Evolutionary conservation across 2,329 filamentous ascomycete genomes (phyloP).

Genomic region (Simplicillium sp.): DNA sequence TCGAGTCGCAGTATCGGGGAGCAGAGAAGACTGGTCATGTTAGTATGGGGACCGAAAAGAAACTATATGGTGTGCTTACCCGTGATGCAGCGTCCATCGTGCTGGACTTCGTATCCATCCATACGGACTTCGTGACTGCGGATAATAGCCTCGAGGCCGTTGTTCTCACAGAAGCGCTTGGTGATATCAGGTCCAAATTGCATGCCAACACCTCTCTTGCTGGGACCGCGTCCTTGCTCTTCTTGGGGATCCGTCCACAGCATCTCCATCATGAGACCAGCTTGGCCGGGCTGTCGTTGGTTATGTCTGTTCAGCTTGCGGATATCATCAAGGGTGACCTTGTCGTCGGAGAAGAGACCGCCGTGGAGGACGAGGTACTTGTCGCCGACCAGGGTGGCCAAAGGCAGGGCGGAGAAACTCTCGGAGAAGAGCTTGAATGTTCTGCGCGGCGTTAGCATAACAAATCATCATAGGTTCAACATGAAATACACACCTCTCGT

Average conservation of each 20-base stretch:
- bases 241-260: slow-evolving; percentile 96
- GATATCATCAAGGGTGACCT: slow-evolving; percentile 84
- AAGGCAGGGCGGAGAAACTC: slow-evolving; percentile 86
- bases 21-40: slow-evolving; percentile 73
- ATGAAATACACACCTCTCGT: slow-evolving; percentile 53
- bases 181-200: slow-evolving; percentile 97
- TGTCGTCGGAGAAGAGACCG: slow-evolving; percentile 93
- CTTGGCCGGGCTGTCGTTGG: slow-evolving; percentile 86
- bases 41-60: slow-evolving; percentile 8
- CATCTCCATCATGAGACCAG: slow-evolving; percentile 99
- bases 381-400: slow-evolving; percentile 83
- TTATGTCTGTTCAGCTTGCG: slow-evolving; percentile 83
- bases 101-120: slow-evolving; percentile 98
- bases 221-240: slow-evolving; percentile 76
- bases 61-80: slow-evolving; percentile 38
- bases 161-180: slow-evolving; percentile 92
- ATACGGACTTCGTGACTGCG: slow-evolving; percentile 96
- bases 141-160: slow-evolving; percentile 89
- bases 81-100: slow-evolving; percentile 91
- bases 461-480: slow-evolving; percentile 7
- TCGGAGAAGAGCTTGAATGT: slow-evolving; percentile 97
- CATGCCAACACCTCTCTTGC: slow-evolving; percentile 92
- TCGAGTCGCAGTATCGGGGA: slow-evolving; percentile 94
- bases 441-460: slow-evolving; percentile 23
- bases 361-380: slow-evolving; percentile 92